These are phyloP conservation scores for Glebionis coronaria DNA, from an alignment of 129 eudicot species.

Conservation along the genomic window DNA sequence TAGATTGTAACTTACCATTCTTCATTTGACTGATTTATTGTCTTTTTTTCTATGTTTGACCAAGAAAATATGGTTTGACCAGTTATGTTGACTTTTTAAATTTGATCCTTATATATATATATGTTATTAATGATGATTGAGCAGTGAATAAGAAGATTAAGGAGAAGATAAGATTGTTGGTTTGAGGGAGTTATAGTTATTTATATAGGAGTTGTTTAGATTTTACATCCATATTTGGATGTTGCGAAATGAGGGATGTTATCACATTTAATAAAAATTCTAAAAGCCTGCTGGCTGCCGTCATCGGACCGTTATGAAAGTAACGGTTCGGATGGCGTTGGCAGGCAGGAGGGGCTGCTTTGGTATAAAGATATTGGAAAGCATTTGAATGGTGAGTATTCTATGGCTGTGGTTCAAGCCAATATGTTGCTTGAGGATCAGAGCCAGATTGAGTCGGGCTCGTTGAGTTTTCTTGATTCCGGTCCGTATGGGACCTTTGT, in stretches of 20 bases:
- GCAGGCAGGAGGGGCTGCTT: slow-evolving; percentile 64
- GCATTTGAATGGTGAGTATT: slow-evolving; percentile 65
- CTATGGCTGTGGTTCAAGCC: slow-evolving; percentile 86
- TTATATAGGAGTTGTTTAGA: slow-evolving; percentile 5
- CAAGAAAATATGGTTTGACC: slow-evolving; percentile 20
- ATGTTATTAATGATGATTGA: slow-evolving; percentile 6
- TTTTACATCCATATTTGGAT: slow-evolving; percentile 56
- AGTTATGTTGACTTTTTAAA: slow-evolving; percentile 5
- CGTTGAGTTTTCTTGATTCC: slow-evolving; percentile 66
- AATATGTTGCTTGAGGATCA: slow-evolving; percentile 83
- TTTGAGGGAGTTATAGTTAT: background rate
- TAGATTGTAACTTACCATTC: slow-evolving; percentile 20
- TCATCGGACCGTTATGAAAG: slow-evolving; percentile 40
- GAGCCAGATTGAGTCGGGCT: slow-evolving; percentile 78
- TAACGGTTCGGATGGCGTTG: slow-evolving; percentile 47
- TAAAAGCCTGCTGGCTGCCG: slow-evolving; percentile 69
- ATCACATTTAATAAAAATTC: slow-evolving; percentile 50
- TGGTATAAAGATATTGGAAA: slow-evolving; percentile 70
- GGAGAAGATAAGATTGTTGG: background rate
- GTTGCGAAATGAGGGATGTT: slow-evolving; percentile 84
- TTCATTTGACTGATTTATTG: slow-evolving; percentile 25
- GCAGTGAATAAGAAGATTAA: slow-evolving; percentile 4
- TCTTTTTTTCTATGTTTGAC: slow-evolving; percentile 24
- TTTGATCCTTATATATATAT: slow-evolving; percentile 1
- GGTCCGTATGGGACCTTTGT: slow-evolving; percentile 79